A percentile compares a stretch with the other conserved stretches of the same genome.
Conservation (phyloP, 345 rosid genomes). For the Arabidopsis arenosa region DNA sequence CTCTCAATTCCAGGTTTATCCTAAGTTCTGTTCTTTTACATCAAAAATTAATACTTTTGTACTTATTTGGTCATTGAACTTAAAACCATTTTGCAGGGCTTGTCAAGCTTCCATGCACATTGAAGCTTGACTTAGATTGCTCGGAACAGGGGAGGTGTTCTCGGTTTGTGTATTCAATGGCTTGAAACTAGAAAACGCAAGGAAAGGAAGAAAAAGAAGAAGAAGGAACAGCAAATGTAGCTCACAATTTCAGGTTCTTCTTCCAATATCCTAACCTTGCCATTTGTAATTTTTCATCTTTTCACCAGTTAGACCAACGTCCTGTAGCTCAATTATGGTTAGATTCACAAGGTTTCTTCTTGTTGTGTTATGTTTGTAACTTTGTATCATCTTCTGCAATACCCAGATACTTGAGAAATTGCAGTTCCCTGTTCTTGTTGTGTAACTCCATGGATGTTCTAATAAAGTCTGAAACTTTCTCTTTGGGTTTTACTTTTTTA, state of each 20-base stretch:
- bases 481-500: background rate
- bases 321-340: constrained; percentile 37
- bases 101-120: constrained; percentile 30
- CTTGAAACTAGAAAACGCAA: constrained; percentile 30
- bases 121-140: constrained; percentile 35
- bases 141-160: constrained; percentile 26
- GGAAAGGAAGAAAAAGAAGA: constrained; percentile 29
- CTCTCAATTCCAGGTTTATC: constrained; percentile 51
- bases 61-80: constrained; percentile 24
- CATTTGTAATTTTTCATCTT: constrained; percentile 33
- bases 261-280: constrained; percentile 39
- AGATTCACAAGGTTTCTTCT: constrained; percentile 32
- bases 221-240: constrained; percentile 2
- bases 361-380: constrained; percentile 30
- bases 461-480: constrained; percentile 41
- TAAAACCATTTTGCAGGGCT: constrained; percentile 21
- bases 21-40: constrained; percentile 5
- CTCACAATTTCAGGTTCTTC: constrained; percentile 35
- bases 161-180: constrained; percentile 56
- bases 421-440: constrained; percentile 15
- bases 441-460: constrained; percentile 31
- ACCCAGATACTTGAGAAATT: constrained; percentile 38
- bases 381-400: constrained; percentile 37
- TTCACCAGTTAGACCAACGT: constrained; percentile 30
- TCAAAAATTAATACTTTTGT: background rate